A percentile compares a stretch with the other conserved stretches of the same genome.
Evolutionary conservation across 371 early-diverging fungal species (phyloP).

Genomic region (Mucor plumbeus): DNA sequence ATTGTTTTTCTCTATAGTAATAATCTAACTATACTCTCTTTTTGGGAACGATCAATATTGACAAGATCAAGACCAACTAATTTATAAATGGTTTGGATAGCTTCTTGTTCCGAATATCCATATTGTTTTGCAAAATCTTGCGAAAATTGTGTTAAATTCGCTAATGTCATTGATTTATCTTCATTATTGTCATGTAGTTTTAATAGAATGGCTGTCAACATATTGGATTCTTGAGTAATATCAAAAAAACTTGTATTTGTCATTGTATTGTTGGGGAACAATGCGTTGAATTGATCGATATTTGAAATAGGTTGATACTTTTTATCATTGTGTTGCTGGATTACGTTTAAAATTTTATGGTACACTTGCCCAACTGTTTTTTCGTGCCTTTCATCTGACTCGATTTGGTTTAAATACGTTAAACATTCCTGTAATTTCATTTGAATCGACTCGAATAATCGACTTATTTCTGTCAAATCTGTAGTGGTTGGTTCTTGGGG

Average conservation of each 20-base stretch:
- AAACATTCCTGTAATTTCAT: no score
- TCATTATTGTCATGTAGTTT: neutral
- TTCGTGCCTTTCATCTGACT: no score
- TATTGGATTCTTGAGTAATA: neutral
- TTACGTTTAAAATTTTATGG: neutral
- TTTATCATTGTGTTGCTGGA: neutral
- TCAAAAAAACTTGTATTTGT: neutral
- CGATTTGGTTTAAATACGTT: no score
- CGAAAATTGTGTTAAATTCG: neutral
- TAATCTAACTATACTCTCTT: conserved; percentile 10
- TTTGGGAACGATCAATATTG: conserved; percentile 10
- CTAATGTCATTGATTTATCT: neutral
- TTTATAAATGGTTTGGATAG: conserved; percentile 5
- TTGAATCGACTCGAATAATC: no score
- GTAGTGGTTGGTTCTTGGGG: no score
- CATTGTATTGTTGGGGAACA: neutral
- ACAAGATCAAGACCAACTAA: conserved; percentile 3
- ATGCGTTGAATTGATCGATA: neutral
- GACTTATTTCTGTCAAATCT: no score
- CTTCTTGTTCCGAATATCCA: neutral
- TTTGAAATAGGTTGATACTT: neutral
- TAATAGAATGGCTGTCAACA: neutral
- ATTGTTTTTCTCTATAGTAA: no score
- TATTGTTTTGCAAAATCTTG: neutral
- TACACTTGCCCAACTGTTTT: neutral